A percentile compares a stretch with the other conserved stretches of the same genome.
Evolutionary conservation across 495 filamentous ascomycete species (phyloP).

Genomic region (Aspergillus cristatus): DNA sequence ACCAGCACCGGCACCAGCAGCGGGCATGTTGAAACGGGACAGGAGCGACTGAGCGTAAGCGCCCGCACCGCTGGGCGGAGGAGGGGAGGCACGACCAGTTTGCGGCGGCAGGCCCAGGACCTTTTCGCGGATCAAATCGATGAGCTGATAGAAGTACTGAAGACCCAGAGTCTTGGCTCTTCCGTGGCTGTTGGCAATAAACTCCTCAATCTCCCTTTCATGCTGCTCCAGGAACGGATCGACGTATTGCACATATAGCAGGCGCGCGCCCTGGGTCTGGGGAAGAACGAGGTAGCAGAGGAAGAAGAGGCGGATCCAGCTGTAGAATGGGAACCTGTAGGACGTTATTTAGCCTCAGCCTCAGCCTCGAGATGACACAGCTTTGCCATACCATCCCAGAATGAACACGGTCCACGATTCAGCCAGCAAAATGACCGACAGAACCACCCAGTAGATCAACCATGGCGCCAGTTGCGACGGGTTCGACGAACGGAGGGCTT

Average conservation of each 20-base stretch:
- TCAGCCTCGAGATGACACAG: background rate
- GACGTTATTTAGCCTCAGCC: too few species aligned
- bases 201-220: constrained; percentile 80
- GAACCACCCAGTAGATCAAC: constrained; percentile 98
- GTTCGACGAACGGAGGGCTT: constrained; percentile 88
- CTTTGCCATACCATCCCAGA: constrained; percentile 56
- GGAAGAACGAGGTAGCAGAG: constrained; percentile 96
- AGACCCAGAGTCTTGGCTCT: constrained; percentile 69
- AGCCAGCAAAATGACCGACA: constrained; percentile 69
- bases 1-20: constrained; percentile 29
- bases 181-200: constrained; percentile 77
- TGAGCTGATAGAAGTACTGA: constrained; percentile 66
- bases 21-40: constrained; percentile 75
- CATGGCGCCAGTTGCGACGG: constrained; percentile 91
- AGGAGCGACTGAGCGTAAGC: constrained; percentile 74
- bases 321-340: constrained; percentile 84
- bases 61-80: constrained; percentile 33
- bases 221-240: constrained; percentile 83
- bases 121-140: constrained; percentile 66
- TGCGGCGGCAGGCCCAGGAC: constrained; percentile 61
- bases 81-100: constrained; percentile 36
- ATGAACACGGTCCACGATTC: constrained; percentile 85
- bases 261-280: constrained; percentile 81
- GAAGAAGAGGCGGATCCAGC: constrained; percentile 79
- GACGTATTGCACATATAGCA: constrained; percentile 76